Conservation (phyloP, 2,329 filamentous ascomycete genomes). For the Penicillium frequentans region DNA sequence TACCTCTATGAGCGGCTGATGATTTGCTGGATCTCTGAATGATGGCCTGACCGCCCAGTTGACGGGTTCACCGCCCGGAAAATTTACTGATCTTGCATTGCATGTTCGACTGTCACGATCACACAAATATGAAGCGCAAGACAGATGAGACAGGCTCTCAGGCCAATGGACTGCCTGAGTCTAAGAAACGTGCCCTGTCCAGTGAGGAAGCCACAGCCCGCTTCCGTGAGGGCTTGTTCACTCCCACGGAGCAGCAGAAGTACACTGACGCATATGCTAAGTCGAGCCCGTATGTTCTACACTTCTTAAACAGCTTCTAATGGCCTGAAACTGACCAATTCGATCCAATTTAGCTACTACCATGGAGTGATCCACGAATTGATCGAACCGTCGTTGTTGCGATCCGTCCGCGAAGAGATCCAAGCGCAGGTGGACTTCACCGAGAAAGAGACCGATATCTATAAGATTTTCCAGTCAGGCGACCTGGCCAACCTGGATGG, state of each 20-base stretch:
- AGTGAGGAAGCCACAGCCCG: slow-evolving; percentile 39
- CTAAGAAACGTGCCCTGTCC: slow-evolving; percentile 42
- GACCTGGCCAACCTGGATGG: slow-evolving; percentile 96
- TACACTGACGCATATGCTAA: slow-evolving; percentile 45
- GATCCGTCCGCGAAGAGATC: slow-evolving; percentile 84
- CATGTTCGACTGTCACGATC: neutral
- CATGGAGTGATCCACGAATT: slow-evolving; percentile 85
- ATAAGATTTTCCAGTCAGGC: slow-evolving; percentile 98
- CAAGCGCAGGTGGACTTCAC: slow-evolving; percentile 90
- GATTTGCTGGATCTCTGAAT: no score
- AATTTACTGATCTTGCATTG: neutral
- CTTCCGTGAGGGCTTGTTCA: slow-evolving; percentile 48
- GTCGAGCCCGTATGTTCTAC: slow-evolving; percentile 42
- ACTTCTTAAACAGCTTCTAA: neutral
- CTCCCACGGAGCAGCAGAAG: slow-evolving; percentile 39
- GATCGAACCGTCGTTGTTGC: slow-evolving; percentile 78
- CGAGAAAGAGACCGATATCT: slow-evolving; percentile 98
- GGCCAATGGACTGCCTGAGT: slow-evolving; percentile 34
- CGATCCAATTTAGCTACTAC: slow-evolving; percentile 63
- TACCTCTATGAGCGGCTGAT: no score
- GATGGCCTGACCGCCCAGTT: slow-evolving; percentile 8
- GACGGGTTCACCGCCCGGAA: slow-evolving; percentile 17
- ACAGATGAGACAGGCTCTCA: slow-evolving; percentile 32
- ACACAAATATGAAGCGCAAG: slow-evolving; percentile 46
- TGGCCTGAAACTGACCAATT: neutral